A percentile compares a stretch with the other conserved stretches of the same genome.
These are phyloP conservation scores for Omphalotus guepiniiformis DNA, from an alignment of 768 basidiomycete species.

Conservation along the genomic window DNA sequence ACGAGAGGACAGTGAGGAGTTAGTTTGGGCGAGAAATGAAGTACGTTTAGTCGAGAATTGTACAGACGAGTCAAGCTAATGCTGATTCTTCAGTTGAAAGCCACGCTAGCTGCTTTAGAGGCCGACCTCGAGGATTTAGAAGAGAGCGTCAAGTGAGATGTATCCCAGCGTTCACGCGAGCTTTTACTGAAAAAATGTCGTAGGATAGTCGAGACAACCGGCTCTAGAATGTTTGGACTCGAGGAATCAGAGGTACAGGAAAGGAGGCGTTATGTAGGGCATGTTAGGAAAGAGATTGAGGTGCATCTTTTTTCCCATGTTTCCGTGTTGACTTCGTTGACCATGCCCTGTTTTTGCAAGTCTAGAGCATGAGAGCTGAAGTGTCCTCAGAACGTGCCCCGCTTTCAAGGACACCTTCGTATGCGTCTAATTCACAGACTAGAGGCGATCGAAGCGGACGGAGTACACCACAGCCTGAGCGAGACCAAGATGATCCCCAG, in stretches of 20 bases:
- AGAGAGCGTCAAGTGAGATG: constrained; percentile 78
- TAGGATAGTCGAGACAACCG: constrained; percentile 85
- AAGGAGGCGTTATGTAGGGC: constrained; percentile 70
- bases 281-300: constrained; percentile 73
- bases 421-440: constrained; percentile 13
- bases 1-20: constrained; percentile 70
- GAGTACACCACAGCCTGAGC: constrained; percentile 31
- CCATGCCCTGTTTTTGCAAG: constrained; percentile 32
- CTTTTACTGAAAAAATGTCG: background rate
- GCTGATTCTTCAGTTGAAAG: constrained; percentile 53
- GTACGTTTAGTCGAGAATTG: constrained; percentile 29
- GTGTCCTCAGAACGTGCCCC: constrained; percentile 27
- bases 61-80: background rate
- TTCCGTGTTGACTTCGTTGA: constrained; percentile 12
- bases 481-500: constrained; percentile 51
- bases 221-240: constrained; percentile 80
- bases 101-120: constrained; percentile 72
- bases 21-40: constrained; percentile 76
- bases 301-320: constrained; percentile 44
- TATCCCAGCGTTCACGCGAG: constrained; percentile 8
- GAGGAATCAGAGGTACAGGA: constrained; percentile 71
- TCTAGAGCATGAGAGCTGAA: constrained; percentile 73
- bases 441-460: constrained; percentile 25
- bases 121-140: constrained; percentile 92
- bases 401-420: constrained; percentile 20